phyloP scores from a whole-genome alignment of 176 grass and related monocot species.

The Phoenix roebelenii region DNA sequence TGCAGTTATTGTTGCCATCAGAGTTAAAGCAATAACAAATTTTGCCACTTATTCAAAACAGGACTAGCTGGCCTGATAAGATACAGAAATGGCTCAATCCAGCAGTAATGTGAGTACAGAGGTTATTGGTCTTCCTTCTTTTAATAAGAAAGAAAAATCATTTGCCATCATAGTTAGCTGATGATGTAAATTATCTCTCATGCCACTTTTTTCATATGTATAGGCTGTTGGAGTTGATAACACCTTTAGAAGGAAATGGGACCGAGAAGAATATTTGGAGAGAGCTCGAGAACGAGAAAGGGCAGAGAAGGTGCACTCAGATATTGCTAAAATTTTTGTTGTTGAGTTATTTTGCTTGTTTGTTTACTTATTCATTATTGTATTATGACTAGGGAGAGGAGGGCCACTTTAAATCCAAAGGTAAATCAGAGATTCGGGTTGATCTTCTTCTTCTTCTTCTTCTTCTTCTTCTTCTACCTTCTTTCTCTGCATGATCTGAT shows the following conservation, averaged over 20 bases:
- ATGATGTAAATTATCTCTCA: too few species aligned
- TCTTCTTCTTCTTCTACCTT: not conserved
- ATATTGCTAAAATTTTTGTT: not conserved
- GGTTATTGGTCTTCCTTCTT: too few species aligned
- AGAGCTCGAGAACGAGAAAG: conserved; percentile 71
- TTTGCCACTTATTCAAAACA: too few species aligned
- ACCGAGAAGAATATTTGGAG: conserved; percentile 83
- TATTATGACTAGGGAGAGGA: conserved; percentile 24
- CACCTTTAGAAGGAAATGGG: conserved; percentile 84
- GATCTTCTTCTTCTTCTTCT: not conserved
- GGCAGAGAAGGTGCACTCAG: conserved; percentile 50
- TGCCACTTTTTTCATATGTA: conserved; percentile 15
- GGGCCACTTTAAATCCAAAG: conserved; percentile 59
- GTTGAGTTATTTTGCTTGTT: not conserved
- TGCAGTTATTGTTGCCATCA: too few species aligned
- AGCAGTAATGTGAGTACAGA: too few species aligned
- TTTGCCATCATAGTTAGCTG: too few species aligned
- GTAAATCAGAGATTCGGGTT: conserved; percentile 19
- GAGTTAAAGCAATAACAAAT: too few species aligned
- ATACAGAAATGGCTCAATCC: too few species aligned
- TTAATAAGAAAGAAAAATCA: too few species aligned
- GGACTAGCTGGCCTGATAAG: too few species aligned
- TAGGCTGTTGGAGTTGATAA: conserved; percentile 80
- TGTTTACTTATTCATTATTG: conserved; percentile 7
- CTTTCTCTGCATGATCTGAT: not conserved